These are phyloP conservation scores for Glaciozyma antarctica DNA, from an alignment of 768 basidiomycete genomes.

Conservation along the genomic window DNA sequence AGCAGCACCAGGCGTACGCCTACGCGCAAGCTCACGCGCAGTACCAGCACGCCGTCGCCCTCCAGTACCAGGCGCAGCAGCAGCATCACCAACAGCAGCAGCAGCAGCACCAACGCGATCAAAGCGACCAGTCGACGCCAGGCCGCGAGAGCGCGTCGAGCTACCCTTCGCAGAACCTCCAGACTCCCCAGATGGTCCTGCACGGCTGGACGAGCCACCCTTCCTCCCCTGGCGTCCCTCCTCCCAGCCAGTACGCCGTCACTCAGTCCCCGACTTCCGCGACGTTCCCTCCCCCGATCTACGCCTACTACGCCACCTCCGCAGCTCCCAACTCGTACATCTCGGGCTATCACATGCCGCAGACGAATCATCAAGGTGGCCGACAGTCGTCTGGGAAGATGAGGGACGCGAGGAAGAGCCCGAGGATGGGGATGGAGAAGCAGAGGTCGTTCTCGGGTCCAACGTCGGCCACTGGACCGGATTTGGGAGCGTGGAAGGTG, in stretches of 20 bases:
- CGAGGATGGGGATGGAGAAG: neutral
- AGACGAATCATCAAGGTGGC: too few relatives aligned
- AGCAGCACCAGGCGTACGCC: constrained; percentile 18
- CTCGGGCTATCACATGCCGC: neutral
- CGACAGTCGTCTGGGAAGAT: neutral
- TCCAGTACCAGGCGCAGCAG: constrained; percentile 20
- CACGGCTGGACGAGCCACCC: neutral
- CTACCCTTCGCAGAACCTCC: neutral
- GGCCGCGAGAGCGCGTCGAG: neutral
- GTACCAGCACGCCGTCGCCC: constrained; percentile 24
- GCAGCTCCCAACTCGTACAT: neutral
- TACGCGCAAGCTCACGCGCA: constrained; percentile 26
- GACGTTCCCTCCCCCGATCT: neutral
- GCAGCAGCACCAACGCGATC: neutral
- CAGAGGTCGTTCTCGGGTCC: neutral
- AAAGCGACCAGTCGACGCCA: neutral
- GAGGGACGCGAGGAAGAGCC: neutral
- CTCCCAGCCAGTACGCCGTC: neutral
- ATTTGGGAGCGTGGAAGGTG: neutral
- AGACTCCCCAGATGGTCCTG: neutral
- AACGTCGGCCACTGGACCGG: neutral
- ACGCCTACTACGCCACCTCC: constrained; percentile 1
- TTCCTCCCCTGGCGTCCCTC: neutral
- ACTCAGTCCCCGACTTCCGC: constrained; percentile 9
- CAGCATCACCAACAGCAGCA: constrained; percentile 6